Evolutionary conservation across 148 eudicot species (phyloP), one percentile per base, ranked within the genome.

Genomic region (Diospyros lotus): DNA sequence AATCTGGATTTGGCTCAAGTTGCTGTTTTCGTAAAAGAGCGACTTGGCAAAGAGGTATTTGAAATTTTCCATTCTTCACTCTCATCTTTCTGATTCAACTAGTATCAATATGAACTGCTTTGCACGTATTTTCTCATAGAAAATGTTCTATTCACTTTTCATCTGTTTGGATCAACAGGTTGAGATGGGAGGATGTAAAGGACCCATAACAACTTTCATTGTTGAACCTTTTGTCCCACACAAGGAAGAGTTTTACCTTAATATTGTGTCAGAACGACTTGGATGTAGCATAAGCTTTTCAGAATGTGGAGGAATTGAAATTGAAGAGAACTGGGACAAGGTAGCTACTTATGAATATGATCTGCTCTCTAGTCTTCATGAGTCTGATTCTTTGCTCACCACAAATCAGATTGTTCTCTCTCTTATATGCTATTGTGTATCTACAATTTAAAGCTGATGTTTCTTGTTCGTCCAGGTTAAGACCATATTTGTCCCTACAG

Each of bases 311-410:
- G 99, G 99, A 79, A 93, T 95, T 82, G 99, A 95, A 13, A 95
- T 95, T 69, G 99, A 95, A 81, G 99, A 95, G 86, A 95, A 95
- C 87, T 95, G 99, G 99, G 99, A 95, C 82, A 92, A 95, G 99
- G 98, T 95, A n/a, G n/a, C n/a, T n/a, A 80, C 55, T 58, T 64
- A 39, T 10, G 66, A 58, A 67, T 9, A 4, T 52, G 2, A 48
- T 17, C 38, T 62, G 46, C 53, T 4, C 55, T 69, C 46, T 53
- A n/a, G 14, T 69, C 18, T 50, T 10, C 40, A 53, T 45, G 13
- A 52, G 17, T n/a, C 72, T 45, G 51, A 13, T 69, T 13, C 10
- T 38, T 2, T 28, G 45, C 72, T 39, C 17, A 28, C 39, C n/a
- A 2, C 53, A 52, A 53, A 52, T 70, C 73, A 54, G 4, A 41